Evolutionary conservation across 179 eudicot genomes (phyloP).

Genomic region (Carnegiea gigantea): DNA sequence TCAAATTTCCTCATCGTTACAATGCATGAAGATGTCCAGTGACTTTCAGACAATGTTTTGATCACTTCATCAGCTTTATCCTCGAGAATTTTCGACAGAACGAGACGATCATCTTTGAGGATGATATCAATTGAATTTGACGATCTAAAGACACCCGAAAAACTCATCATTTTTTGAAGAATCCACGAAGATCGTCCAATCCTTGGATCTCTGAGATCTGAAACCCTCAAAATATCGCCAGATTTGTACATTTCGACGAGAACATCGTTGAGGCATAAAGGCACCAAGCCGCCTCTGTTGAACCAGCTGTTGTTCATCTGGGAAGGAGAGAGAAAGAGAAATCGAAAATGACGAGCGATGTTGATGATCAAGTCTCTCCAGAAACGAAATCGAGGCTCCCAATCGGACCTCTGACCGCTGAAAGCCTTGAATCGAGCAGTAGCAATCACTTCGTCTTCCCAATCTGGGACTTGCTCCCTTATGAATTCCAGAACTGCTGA

Average conservation of each 20-base stretch:
- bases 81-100: constrained; percentile 55
- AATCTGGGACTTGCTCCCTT: constrained; percentile 57
- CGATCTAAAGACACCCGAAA: constrained; percentile 37
- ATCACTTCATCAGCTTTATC: constrained; percentile 54
- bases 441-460: constrained; percentile 67
- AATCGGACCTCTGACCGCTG: constrained; percentile 87
- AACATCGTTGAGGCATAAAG: constrained; percentile 71
- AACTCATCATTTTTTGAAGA: constrained; percentile 39
- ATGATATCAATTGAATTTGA: constrained; percentile 32
- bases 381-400: constrained; percentile 67
- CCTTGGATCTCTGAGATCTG: constrained; percentile 51
- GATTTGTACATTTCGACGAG: constrained; percentile 77
- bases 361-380: constrained; percentile 83
- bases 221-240: constrained; percentile 48
- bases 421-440: constrained; percentile 77
- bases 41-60: constrained; percentile 49
- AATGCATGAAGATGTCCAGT: constrained; percentile 82
- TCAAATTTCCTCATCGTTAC: constrained; percentile 66
- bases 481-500: constrained; percentile 41
- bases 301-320: constrained; percentile 66
- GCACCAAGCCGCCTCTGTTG: constrained; percentile 67
- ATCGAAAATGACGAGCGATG: constrained; percentile 49
- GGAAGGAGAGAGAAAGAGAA: constrained; percentile 58
- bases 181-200: constrained; percentile 46
- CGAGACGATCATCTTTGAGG: constrained; percentile 50